These are phyloP conservation scores for Blastobotrys proliferans DNA, from an alignment of 1,139 yeast species.

Conservation along the genomic window DNA sequence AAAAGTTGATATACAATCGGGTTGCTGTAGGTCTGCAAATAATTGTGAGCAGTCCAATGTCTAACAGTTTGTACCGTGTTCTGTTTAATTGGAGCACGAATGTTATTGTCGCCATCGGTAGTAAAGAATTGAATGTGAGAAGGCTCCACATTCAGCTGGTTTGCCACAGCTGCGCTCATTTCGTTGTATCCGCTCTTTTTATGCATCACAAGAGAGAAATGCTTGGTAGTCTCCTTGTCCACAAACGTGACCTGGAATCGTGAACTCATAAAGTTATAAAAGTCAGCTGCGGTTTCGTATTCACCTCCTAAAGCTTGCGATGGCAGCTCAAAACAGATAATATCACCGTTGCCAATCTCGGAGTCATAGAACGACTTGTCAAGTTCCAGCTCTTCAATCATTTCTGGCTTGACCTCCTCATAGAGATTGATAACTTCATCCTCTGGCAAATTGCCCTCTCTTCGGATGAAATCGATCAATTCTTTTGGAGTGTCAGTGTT, in stretches of 20 bases:
- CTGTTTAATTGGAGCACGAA: conserved; percentile 37
- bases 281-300: conserved; percentile 43
- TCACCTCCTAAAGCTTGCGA: conserved; percentile 28
- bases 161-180: conserved; percentile 57
- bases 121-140: conserved; percentile 58
- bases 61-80: conserved; percentile 32
- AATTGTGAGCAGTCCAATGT: conserved; percentile 41
- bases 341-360: conserved; percentile 78
- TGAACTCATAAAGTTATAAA: conserved; percentile 61
- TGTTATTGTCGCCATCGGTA: conserved; percentile 29
- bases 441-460: conserved; percentile 44
- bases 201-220: conserved; percentile 68
- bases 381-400: conserved; percentile 49
- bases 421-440: conserved; percentile 44
- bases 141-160: conserved; percentile 52
- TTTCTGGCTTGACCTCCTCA: conserved; percentile 70
- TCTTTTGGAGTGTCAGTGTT: conserved; percentile 46
- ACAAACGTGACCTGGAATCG: conserved; percentile 62
- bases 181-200: conserved; percentile 55
- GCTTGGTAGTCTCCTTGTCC: conserved; percentile 44
- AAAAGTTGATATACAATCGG: conserved; percentile 62
- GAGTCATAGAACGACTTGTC: conserved; percentile 51
- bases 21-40: conserved; percentile 33
- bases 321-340: conserved; percentile 63
- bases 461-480: conserved; percentile 43